phyloP scores from a whole-genome alignment of 495 filamentous ascomycete species.

The Recurvomyces mirabilis region DNA sequence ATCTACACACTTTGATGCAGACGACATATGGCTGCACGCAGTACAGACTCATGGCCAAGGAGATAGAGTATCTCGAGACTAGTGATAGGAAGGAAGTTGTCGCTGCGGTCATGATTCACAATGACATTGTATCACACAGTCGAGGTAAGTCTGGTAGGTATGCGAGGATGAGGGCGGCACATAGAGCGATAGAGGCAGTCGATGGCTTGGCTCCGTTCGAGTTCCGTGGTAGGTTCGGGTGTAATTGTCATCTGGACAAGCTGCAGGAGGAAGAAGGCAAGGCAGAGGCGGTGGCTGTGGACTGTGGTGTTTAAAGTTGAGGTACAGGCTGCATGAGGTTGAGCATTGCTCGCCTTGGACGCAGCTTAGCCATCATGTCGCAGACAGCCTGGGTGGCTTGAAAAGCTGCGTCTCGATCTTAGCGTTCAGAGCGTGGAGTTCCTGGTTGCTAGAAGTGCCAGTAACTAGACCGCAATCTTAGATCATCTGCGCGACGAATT shows the following conservation, averaged over 20 bases:
- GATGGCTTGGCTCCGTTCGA: slow-evolving; percentile 45
- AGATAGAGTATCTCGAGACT: slow-evolving; percentile 37
- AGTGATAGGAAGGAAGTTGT: slow-evolving; percentile 41
- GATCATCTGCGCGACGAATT: too few species aligned
- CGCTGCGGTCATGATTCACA: slow-evolving; percentile 70
- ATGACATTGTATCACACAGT: slow-evolving; percentile 42
- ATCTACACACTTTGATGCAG: slow-evolving; percentile 41
- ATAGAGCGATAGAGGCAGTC: slow-evolving; percentile 50
- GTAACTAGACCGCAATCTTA: too few species aligned
- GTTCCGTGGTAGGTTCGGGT: slow-evolving; percentile 50
- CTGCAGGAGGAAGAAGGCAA: background rate
- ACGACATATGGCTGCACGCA: slow-evolving; percentile 43
- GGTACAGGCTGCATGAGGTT: too few species aligned
- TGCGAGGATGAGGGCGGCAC: slow-evolving; percentile 63
- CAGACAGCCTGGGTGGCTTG: too few species aligned
- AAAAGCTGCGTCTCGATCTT: too few species aligned
- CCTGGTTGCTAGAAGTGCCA: too few species aligned
- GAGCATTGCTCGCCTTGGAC: too few species aligned
- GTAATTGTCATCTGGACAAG: slow-evolving; percentile 42
- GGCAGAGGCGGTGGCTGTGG: background rate
- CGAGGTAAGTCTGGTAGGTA: slow-evolving; percentile 49
- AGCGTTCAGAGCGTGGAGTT: too few species aligned
- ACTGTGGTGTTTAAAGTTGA: slow-evolving; percentile 2
- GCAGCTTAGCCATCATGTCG: too few species aligned
- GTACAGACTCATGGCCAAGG: slow-evolving; percentile 43